Percentiles rank a stretch among this genome's conserved stretches.
phyloP scores from a whole-genome alignment of 805 yeast species.

The Metschnikowia reukaufii region DNA sequence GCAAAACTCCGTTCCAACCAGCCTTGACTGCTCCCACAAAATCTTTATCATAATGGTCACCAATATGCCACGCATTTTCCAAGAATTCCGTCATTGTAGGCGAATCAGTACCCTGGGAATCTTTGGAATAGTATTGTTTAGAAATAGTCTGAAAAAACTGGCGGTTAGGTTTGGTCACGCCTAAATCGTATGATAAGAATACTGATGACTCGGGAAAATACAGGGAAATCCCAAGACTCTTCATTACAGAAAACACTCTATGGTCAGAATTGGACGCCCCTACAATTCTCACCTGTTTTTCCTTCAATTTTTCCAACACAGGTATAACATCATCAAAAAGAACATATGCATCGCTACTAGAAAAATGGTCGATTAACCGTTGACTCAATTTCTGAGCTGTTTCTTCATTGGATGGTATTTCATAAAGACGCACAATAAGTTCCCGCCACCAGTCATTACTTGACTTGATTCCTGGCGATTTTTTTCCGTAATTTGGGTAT shows the following conservation, averaged over 20 bases:
- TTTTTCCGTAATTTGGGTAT: slow-evolving; percentile 67
- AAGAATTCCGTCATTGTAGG: slow-evolving; percentile 12
- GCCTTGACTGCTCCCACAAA: slow-evolving; percentile 49
- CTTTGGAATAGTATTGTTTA: slow-evolving; percentile 4
- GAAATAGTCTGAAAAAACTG: slow-evolving; percentile 36
- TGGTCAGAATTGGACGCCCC: slow-evolving; percentile 66
- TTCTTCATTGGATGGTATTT: slow-evolving; percentile 25
- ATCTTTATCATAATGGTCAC: slow-evolving; percentile 61
- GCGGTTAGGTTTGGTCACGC: slow-evolving; percentile 51
- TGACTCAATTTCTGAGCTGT: slow-evolving; percentile 40
- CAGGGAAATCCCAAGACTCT: slow-evolving; percentile 44
- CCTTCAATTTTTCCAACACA: slow-evolving; percentile 35
- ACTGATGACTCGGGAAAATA: slow-evolving; percentile 41
- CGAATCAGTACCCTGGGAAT: background rate
- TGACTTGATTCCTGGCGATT: slow-evolving; percentile 19
- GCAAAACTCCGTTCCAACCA: slow-evolving; percentile 62
- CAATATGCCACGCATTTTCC: slow-evolving; percentile 58
- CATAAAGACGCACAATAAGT: slow-evolving; percentile 46
- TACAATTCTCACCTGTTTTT: slow-evolving; percentile 37
- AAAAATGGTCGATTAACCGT: slow-evolving; percentile 49
- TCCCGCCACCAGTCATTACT: slow-evolving; percentile 59
- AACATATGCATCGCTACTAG: slow-evolving; percentile 50
- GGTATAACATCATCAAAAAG: slow-evolving; percentile 55
- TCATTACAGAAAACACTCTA: slow-evolving; percentile 45
- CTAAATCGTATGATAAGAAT: slow-evolving; percentile 59